Conservation (phyloP, 2,329 filamentous ascomycete species). For the Thermochaetoides dissita region DNA sequence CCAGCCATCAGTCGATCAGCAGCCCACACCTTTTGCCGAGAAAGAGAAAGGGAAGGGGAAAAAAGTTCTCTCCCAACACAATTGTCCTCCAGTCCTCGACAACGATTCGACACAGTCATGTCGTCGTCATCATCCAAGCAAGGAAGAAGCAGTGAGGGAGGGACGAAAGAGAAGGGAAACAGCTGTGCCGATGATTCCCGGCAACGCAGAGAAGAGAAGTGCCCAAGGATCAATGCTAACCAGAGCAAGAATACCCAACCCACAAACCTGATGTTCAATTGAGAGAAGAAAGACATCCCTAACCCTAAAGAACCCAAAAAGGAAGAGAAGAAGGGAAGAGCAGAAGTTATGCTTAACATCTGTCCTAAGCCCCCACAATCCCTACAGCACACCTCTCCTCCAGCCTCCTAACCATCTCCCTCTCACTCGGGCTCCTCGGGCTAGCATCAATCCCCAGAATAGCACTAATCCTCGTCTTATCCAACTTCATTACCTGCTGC, state of each 20-base stretch:
- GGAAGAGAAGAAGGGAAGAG: not conserved
- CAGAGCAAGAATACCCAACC: too few species aligned
- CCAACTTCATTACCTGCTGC: constrained; percentile 19
- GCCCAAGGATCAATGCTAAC: too few species aligned
- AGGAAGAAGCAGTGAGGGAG: too few species aligned
- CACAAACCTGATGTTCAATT: too few species aligned
- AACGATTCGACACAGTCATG: too few species aligned
- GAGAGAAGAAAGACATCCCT: too few species aligned
- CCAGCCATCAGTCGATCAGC: not conserved
- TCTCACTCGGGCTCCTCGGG: constrained; percentile 41
- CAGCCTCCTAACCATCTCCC: constrained; percentile 41
- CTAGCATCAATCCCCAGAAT: constrained; percentile 47
- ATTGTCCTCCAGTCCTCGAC: not conserved
- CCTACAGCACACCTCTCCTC: constrained; percentile 29
- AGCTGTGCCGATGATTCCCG: too few species aligned
- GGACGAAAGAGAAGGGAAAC: too few species aligned
- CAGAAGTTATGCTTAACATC: constrained; percentile 1
- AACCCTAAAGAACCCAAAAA: not conserved
- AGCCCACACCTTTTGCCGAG: not conserved
- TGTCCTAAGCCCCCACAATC: constrained; percentile 21
- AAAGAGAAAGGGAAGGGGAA: not conserved
- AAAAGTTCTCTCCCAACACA: not conserved
- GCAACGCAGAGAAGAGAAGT: too few species aligned
- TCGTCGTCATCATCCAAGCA: too few species aligned
- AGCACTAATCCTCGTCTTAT: constrained; percentile 49